A percentile compares a stretch with the other conserved stretches of the same genome.
Conservation (phyloP, 2,329 filamentous ascomycete species). For the Colletotrichum tofieldiae region DNA sequence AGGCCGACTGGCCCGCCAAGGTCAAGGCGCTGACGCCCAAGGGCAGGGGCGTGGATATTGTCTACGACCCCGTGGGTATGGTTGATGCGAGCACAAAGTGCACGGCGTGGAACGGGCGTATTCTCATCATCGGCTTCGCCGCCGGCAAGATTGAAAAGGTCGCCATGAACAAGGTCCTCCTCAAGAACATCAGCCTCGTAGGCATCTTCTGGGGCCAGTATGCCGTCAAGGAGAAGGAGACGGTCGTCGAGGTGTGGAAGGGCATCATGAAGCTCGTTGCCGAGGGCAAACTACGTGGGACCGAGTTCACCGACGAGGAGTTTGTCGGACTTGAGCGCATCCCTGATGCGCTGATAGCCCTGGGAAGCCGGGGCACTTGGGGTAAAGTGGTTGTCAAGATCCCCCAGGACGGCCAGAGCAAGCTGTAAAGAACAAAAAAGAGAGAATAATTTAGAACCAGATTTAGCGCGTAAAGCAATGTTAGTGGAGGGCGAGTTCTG, state of each 20-base stretch:
- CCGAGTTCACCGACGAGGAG: slow-evolving; percentile 84
- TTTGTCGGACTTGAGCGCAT: slow-evolving; percentile 88
- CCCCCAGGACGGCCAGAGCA: slow-evolving; percentile 76
- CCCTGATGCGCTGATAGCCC: slow-evolving; percentile 80
- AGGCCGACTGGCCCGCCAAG: slow-evolving; percentile 73
- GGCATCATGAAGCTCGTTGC: slow-evolving; percentile 85
- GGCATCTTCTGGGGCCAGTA: slow-evolving; percentile 96
- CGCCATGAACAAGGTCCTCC: slow-evolving; percentile 89
- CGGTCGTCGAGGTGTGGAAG: slow-evolving; percentile 82
- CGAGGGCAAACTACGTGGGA: slow-evolving; percentile 84
- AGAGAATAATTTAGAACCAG: too few species aligned
- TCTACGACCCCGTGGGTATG: slow-evolving; percentile 94
- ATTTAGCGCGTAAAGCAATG: not conserved
- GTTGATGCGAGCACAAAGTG: slow-evolving; percentile 92
- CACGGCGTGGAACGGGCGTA: slow-evolving; percentile 91
- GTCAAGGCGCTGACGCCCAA: slow-evolving; percentile 86
- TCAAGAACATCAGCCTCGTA: slow-evolving; percentile 94
- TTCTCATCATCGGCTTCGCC: slow-evolving; percentile 87
- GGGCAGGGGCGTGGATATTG: slow-evolving; percentile 85
- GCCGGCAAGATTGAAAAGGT: slow-evolving; percentile 85
- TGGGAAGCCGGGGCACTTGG: slow-evolving; percentile 90
- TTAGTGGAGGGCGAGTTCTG: not conserved
- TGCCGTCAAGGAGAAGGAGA: slow-evolving; percentile 78
- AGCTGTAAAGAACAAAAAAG: slow-evolving; percentile 58
- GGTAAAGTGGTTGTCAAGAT: slow-evolving; percentile 95